Base-by-base conservation (phyloP, 768 basidiomycete species). In the Russula foetens region DNA sequence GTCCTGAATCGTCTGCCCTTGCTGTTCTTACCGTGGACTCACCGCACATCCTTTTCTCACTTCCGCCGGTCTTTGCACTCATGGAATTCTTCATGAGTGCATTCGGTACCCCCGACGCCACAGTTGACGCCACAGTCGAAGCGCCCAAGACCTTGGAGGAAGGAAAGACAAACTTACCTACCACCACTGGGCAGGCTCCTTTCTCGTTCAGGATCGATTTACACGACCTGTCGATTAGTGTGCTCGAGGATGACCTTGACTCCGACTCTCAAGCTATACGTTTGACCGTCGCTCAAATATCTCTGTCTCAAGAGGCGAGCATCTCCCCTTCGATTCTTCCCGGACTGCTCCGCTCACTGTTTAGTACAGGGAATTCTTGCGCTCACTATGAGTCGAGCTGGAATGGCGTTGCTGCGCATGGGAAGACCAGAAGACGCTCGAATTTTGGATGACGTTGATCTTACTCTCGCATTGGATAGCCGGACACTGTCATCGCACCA, bases 401-500 rank as follows among this genome's bases (percentile, higher is more conserved):
- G 97, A 23, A 98, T 99, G 96, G 97, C 93, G 3, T 77, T 99
- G 31, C 83, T 86, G 61, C 80, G 81, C 29, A 98, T 99, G 94
- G 91, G 90, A 64, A 80, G 81, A 64, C 77, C 84, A 0, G 95
- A 98, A 63, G 85, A 81, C 50, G 92, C 95, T 52, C 84, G 92
- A 48, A 93, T 99, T 74, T 77, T 99, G 65, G 97, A 99, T 69
- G 90, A 98, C 62, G 77, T 97, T 53, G 92, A 97, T 70, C 68
- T 96, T 49, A 90, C 92, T 0, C 77, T 96, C 46, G 88, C 94
- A 9, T 74, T 97, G 59, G 95, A 98, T 72, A 91, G 79, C 63
- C 85, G 90, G n/a, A 73, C 75, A 38, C 80, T 88, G 33, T 79
- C 82, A 0, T 77, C 73, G 14, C 84, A 88, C 53, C 84, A 87